A percentile compares a stretch with the other conserved stretches of the same genome.
Evolutionary conservation across 768 basidiomycete genomes (phyloP).

Genomic region (Infundibulicybe gibba): DNA sequence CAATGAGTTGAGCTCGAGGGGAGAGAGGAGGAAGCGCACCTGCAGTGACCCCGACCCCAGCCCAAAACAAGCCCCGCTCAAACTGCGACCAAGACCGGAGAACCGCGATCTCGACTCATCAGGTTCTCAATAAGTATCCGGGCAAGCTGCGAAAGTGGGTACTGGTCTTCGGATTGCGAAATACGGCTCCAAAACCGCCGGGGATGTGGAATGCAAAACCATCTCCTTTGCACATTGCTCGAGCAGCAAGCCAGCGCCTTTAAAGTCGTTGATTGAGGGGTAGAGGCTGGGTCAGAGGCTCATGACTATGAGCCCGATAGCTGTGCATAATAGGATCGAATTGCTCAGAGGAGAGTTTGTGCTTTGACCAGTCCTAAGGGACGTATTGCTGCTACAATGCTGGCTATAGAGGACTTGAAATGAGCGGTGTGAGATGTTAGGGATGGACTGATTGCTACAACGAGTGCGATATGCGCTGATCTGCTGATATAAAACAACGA

Average conservation of each 20-base stretch:
- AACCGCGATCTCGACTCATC: conserved; percentile 8
- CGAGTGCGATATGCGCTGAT: no score
- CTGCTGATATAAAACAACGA: no score
- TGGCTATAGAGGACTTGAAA: no score
- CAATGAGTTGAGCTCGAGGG: neutral
- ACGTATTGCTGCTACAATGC: no score
- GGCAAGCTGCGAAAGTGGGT: conserved; percentile 13
- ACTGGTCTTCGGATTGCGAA: conserved; percentile 20
- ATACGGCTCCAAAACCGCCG: conserved; percentile 9
- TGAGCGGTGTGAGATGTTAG: no score
- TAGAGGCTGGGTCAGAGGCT: conserved; percentile 22
- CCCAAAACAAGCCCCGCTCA: conserved; percentile 33
- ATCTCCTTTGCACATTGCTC: conserved; percentile 26
- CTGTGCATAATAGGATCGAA: no score
- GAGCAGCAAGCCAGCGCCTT: conserved; percentile 13
- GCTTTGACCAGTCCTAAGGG: no score
- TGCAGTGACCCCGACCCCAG: conserved; percentile 39
- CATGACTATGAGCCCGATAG: conserved; percentile 19
- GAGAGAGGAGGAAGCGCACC: conserved; percentile 15
- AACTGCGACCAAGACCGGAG: conserved; percentile 7
- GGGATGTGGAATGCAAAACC: conserved; percentile 25
- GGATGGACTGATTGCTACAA: no score
- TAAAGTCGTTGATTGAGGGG: conserved; percentile 3
- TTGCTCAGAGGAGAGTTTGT: no score
- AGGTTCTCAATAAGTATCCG: conserved; percentile 16